These are phyloP conservation scores for Pseudodiploospora longispora DNA, from an alignment of 2,329 filamentous ascomycete species.

Conservation along the genomic window DNA sequence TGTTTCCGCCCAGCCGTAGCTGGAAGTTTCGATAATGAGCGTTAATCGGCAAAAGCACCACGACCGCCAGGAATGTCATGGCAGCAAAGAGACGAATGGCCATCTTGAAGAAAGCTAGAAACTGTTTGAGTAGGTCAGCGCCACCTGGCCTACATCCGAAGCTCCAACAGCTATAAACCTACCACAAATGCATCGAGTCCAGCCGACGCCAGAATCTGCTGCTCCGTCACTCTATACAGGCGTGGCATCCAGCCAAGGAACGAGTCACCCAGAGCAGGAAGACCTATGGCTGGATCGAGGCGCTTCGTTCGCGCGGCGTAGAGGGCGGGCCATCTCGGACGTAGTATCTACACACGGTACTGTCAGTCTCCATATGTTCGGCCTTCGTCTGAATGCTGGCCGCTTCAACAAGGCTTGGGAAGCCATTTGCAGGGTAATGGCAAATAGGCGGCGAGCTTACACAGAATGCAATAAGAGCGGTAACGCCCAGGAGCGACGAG, in stretches of 20 bases:
- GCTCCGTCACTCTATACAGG: slow-evolving; percentile 75
- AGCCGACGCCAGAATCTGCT: slow-evolving; percentile 81
- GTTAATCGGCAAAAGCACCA: slow-evolving; percentile 82
- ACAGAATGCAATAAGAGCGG: slow-evolving; percentile 70
- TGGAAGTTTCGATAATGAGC: slow-evolving; percentile 42
- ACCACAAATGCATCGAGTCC: slow-evolving; percentile 93
- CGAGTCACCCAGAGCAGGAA: slow-evolving; percentile 74
- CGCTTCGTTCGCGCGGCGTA: slow-evolving; percentile 84
- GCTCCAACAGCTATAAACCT: slow-evolving; percentile 21
- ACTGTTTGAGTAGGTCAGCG: slow-evolving; percentile 32
- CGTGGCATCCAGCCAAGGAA: slow-evolving; percentile 91
- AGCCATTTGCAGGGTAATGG: background rate
- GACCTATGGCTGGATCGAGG: slow-evolving; percentile 45
- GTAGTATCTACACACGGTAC: slow-evolving; percentile 52
- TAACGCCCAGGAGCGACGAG: slow-evolving; percentile 60
- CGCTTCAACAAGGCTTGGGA: background rate
- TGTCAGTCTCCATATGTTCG: no score
- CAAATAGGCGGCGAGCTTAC: slow-evolving; percentile 33
- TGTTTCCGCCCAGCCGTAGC: slow-evolving; percentile 1
- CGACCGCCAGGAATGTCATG: slow-evolving; percentile 73
- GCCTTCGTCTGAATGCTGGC: background rate
- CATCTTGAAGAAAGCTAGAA: slow-evolving; percentile 94
- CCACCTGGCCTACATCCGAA: background rate
- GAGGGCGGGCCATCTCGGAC: slow-evolving; percentile 83
- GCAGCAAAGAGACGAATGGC: slow-evolving; percentile 73